Conservation (phyloP, 208 protist genomes). For the Leishmania arabica region DNA sequence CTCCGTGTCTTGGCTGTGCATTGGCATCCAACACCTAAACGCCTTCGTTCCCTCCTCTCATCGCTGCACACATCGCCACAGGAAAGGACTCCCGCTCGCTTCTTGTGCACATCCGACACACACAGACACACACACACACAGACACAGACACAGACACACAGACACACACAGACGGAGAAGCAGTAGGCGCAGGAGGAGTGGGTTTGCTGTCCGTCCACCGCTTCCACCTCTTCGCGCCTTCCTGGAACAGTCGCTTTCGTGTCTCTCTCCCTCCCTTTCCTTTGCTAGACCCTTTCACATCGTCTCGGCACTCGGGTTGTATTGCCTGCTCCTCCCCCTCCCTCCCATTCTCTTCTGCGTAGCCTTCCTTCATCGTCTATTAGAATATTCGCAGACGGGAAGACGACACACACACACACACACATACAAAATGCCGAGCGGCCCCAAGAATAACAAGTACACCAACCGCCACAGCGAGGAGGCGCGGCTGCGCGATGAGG, state of each 20-base stretch:
- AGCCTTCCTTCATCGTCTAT: background rate
- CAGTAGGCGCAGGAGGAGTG: too few relatives aligned
- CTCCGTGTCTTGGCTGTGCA: background rate
- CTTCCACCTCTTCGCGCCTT: background rate
- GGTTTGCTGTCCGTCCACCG: background rate
- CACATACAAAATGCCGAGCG: slow-evolving; percentile 67
- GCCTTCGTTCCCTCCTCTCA: background rate
- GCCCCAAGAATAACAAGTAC: slow-evolving; percentile 84
- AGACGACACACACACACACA: background rate
- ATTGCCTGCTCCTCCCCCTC: background rate
- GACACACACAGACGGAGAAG: background rate
- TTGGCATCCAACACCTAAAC: background rate
- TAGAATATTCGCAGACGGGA: background rate
- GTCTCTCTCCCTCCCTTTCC: background rate
- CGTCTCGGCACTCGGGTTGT: background rate
- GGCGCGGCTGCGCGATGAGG: slow-evolving; percentile 70
- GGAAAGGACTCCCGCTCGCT: background rate
- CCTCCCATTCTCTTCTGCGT: background rate
- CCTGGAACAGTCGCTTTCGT: background rate
- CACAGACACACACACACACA: background rate
- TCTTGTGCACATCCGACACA: background rate
- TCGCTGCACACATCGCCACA: background rate
- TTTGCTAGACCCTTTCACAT: too few relatives aligned
- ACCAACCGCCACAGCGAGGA: slow-evolving; percentile 87
- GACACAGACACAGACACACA: background rate